Percentiles rank a stretch among this genome's conserved stretches.
Conservation (phyloP, 2,329 filamentous ascomycete species). For the Fusarium sacchari region DNA sequence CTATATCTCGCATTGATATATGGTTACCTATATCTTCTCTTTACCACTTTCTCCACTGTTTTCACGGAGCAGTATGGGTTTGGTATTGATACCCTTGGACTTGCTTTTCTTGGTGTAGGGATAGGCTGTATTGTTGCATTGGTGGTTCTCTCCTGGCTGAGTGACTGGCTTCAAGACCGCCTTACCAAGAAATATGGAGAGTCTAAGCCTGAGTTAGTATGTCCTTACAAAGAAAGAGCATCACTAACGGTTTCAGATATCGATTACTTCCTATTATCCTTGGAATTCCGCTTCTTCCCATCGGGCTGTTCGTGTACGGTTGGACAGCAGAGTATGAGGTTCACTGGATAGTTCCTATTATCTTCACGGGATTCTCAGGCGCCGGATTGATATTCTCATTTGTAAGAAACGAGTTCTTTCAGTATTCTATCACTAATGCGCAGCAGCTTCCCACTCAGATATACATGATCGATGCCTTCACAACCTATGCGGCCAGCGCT, state of each 20-base stretch:
- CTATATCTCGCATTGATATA: constrained; percentile 14
- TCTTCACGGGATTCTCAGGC: constrained; percentile 13
- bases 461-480: constrained; percentile 18
- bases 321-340: constrained; percentile 14
- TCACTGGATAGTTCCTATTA: constrained; percentile 18
- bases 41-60: constrained; percentile 4
- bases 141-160: constrained; percentile 1
- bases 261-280: constrained; percentile 5
- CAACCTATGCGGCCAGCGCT: constrained; percentile 14
- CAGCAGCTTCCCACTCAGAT: constrained; percentile 10
- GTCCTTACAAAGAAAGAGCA: accelerated
- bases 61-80: constrained; percentile 1
- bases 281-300: neutral
- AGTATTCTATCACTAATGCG: accelerated
- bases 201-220: neutral
- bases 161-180: neutral
- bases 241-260: neutral
- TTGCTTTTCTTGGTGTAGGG: constrained; percentile 2
- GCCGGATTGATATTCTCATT: constrained; percentile 18
- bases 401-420: neutral
- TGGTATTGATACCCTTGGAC: neutral
- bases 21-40: constrained; percentile 14
- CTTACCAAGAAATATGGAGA: neutral
- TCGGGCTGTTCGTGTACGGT: neutral
- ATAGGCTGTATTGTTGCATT: neutral